A percentile compares a stretch with the other conserved stretches of the same genome.
Evolutionary conservation across 805 yeast genomes (phyloP).

Genomic region (Yamadazyma ubonensis): DNA sequence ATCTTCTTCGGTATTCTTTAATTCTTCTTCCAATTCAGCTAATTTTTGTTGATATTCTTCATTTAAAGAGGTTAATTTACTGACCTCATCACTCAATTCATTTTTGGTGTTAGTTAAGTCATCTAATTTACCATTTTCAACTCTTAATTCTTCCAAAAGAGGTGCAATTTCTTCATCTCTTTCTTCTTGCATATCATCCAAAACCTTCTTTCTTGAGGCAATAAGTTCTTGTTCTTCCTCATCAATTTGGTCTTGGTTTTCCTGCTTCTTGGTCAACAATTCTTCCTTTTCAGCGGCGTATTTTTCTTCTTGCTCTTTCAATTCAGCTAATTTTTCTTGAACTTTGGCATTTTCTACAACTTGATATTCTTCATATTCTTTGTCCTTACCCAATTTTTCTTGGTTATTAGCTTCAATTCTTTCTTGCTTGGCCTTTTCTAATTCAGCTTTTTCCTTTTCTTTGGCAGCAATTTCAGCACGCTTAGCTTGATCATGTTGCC

Average conservation of each 20-base stretch:
- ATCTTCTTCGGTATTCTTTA: conserved; percentile 41
- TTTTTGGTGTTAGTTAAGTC: conserved; percentile 51
- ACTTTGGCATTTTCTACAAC: conserved; percentile 29
- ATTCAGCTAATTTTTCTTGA: conserved; percentile 25
- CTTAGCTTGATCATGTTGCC: conserved; percentile 31
- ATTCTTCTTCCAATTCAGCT: conserved; percentile 43
- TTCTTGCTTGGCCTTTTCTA: conserved; percentile 36
- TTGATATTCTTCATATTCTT: conserved; percentile 29
- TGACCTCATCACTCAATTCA: conserved; percentile 44
- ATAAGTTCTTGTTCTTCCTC: conserved; percentile 44
- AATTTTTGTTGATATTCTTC: conserved; percentile 44
- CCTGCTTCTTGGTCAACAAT: conserved; percentile 46
- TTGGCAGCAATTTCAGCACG: conserved; percentile 28
- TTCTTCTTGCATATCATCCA: conserved; percentile 49
- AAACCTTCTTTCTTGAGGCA: conserved; percentile 45
- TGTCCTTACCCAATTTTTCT: conserved; percentile 32
- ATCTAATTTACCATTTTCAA: conserved; percentile 49
- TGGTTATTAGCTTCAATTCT: conserved; percentile 32
- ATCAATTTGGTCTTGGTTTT: conserved; percentile 44
- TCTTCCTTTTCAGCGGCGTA: conserved; percentile 42
- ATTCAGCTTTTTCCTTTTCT: conserved; percentile 33
- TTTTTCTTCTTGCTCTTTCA: conserved; percentile 35
- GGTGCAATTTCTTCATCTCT: conserved; percentile 57
- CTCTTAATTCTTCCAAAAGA: conserved; percentile 48
- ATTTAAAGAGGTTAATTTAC: conserved; percentile 44